These are phyloP conservation scores for Vigna nakashimae DNA, from an alignment of 306 rosid species.

Conservation along the genomic window DNA sequence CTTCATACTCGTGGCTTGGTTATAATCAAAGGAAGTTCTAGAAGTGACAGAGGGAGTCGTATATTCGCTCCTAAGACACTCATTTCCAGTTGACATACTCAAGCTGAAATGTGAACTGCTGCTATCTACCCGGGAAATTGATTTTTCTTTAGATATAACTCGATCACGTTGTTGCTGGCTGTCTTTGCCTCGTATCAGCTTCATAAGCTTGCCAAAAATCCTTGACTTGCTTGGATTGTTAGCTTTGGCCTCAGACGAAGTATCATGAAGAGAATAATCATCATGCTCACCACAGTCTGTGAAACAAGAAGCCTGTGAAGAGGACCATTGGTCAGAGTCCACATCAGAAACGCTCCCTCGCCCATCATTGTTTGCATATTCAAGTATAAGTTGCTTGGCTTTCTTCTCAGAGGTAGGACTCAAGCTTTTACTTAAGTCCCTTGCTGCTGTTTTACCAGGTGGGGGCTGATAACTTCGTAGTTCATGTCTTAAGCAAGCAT, in stretches of 20 bases:
- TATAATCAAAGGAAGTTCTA: conserved; percentile 54
- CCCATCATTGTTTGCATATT: conserved; percentile 74
- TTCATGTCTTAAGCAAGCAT: conserved; percentile 92
- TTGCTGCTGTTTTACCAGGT: conserved; percentile 76
- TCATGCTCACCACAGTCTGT: conserved; percentile 67
- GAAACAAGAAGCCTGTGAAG: conserved; percentile 67
- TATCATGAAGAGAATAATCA: conserved; percentile 54
- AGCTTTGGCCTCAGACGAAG: conserved; percentile 51
- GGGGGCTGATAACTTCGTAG: conserved; percentile 70
- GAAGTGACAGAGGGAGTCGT: conserved; percentile 46
- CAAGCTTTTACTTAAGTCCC: conserved; percentile 80
- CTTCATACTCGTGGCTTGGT: conserved; percentile 43
- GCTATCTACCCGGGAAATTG: conserved; percentile 44
- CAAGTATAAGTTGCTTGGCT: conserved; percentile 85
- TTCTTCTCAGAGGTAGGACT: conserved; percentile 86
- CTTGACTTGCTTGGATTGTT: conserved; percentile 53
- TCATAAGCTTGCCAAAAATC: conserved; percentile 68
- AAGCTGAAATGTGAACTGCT: conserved; percentile 46
- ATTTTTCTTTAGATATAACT: conserved; percentile 49
- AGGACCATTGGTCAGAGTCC: conserved; percentile 80
- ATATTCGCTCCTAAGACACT: conserved; percentile 46
- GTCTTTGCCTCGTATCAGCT: conserved; percentile 63
- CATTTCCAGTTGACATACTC: conserved; percentile 44
- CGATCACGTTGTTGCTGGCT: conserved; percentile 35
- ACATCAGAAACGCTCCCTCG: conserved; percentile 52